Percentiles rank a stretch among this genome's conserved stretches.
phyloP scores from a whole-genome alignment of 495 filamentous ascomycete species.

The Acidiella bohemica region DNA sequence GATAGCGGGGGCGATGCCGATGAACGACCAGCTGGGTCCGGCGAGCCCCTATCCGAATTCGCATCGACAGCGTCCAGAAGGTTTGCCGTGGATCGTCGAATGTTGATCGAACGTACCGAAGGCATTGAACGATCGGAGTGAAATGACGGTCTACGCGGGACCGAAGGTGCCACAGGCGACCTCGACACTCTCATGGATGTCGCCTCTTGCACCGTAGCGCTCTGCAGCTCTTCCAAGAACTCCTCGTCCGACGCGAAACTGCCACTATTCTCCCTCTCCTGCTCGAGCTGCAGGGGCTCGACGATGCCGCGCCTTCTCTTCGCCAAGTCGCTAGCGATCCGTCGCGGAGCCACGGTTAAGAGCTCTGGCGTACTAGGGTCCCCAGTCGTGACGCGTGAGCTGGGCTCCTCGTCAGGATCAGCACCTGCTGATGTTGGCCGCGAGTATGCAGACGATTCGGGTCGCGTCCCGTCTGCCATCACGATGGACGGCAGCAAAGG shows the following conservation, averaged over 20 bases:
- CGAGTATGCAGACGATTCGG: too few species aligned
- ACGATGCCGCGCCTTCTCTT: conserved; percentile 22
- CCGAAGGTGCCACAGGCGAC: conserved; percentile 60
- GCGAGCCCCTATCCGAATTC: background rate
- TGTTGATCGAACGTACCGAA: conserved; percentile 8
- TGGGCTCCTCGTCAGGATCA: too few species aligned
- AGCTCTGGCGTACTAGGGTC: background rate
- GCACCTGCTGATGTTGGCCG: too few species aligned
- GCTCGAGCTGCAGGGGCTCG: conserved; percentile 25
- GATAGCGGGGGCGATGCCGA: background rate
- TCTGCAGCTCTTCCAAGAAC: conserved; percentile 78
- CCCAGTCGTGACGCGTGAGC: background rate
- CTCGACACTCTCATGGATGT: conserved; percentile 71
- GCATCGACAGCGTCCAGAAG: background rate
- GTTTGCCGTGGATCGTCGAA: conserved; percentile 6
- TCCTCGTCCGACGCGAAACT: conserved; percentile 68
- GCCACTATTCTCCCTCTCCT: conserved; percentile 25
- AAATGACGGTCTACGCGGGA: conserved; percentile 33
- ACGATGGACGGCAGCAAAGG: background rate
- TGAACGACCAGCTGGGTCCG: background rate
- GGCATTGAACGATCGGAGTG: conserved; percentile 4
- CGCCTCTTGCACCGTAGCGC: conserved; percentile 69
- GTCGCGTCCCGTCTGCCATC: background rate
- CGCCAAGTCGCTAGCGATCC: conserved; percentile 10
- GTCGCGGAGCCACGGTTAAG: background rate